Evolutionary conservation across 257 asterid genomes (phyloP), one percentile per base, ranked within the genome.

Genomic region (Oldenlandia corymbosa): DNA sequence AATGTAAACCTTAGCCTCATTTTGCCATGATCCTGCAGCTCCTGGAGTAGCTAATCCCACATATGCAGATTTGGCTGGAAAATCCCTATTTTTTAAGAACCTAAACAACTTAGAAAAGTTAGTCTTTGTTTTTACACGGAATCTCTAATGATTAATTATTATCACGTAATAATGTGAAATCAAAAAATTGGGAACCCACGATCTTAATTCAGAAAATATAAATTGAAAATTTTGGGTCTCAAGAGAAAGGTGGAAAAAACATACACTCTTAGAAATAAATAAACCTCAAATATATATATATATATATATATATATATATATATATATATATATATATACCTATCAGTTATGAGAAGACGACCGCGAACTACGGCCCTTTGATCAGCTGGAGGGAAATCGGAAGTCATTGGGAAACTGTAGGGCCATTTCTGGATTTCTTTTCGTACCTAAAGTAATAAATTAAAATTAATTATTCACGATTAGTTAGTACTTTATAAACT

Each of bases 21-120:
- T 54, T 76, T 86, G 95, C 96, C 98, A 91, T 4, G 95, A 86
- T 68, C 96, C 96, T 1, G 48, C 68, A n/a, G 62, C 58, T 62
- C 96, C 96, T 0, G 82, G 88, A 7, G 81, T 61, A 23, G 98
- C 98, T 70, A 91, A 65, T 42, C 96, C 98, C 7, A 91, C 75
- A 61, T 74, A 80, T 2, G 95, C 91, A 51, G 68, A 72, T 63
- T 65, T 79, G 13, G 91, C 88, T 0, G 83, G 74, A 3, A 69
- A 30, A 10, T 5, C 47, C 4, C 69, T 55, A 54, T 26, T 39
- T 23, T 47, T 36, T 0, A 77, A 49, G 68, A 28, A 57, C 67
- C 79, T 65, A 53, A 69, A 24, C 6, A 34, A 34, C n/a, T n/a
- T n/a, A n/a, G n/a, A n/a, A n/a, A n/a, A n/a, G n/a, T n/a, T n/a